Percentiles rank a stretch among this genome's conserved stretches.
Evolutionary conservation across 371 early-diverging fungal species (phyloP).

Genomic region (Saksenaea vasiformis): DNA sequence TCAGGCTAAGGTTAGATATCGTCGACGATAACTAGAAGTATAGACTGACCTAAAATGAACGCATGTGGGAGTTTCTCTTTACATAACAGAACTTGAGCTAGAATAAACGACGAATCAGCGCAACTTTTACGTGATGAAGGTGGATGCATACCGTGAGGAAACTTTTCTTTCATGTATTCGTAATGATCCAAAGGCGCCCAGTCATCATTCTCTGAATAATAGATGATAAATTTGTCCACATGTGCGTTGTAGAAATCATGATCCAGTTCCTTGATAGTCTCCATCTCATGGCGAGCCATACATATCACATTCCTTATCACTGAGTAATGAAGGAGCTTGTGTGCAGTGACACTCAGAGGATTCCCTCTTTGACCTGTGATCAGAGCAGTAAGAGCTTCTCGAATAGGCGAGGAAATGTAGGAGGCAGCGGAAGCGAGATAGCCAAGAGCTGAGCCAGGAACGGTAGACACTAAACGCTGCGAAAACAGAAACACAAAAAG

Average conservation of each 20-base stretch:
- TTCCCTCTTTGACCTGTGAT: conserved; percentile 51
- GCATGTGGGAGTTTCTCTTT: conserved; percentile 73
- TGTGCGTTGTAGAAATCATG: conserved; percentile 58
- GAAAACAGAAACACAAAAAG: neutral
- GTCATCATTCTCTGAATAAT: conserved; percentile 74
- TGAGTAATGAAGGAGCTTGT: conserved; percentile 58
- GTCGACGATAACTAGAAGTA: neutral
- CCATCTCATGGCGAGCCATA: conserved; percentile 81
- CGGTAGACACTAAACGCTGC: conserved; percentile 42
- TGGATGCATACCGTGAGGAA: conserved; percentile 58
- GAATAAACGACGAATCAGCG: neutral
- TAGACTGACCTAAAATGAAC: conserved; percentile 61
- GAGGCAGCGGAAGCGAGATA: conserved; percentile 33
- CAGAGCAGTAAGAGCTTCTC: conserved; percentile 28
- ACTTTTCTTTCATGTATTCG: conserved; percentile 63
- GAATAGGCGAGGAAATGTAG: conserved; percentile 37
- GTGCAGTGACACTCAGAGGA: conserved; percentile 57
- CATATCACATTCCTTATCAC: conserved; percentile 65
- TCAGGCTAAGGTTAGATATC: neutral
- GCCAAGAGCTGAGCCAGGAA: conserved; percentile 40
- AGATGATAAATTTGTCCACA: conserved; percentile 73
- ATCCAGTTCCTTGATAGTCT: conserved; percentile 64
- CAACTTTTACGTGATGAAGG: neutral
- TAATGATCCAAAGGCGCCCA: conserved; percentile 82
- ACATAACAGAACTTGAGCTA: conserved; percentile 60